A percentile compares a stretch with the other conserved stretches of the same genome.
Evolutionary conservation across 2,329 filamentous ascomycete genomes (phyloP).

Genomic region (Talaromyces sp.): DNA sequence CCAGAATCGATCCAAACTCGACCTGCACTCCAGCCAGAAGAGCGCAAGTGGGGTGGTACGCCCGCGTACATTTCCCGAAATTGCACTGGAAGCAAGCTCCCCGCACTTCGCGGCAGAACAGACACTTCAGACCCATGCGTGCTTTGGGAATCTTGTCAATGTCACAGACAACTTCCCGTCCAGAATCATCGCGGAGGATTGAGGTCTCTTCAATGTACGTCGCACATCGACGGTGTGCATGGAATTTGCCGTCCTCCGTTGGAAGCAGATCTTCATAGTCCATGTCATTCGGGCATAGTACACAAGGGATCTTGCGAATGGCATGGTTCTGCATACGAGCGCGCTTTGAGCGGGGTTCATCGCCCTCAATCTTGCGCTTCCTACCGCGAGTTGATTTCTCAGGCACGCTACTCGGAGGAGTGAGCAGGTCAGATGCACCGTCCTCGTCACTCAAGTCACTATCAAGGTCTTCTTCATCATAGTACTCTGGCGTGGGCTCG

Average conservation of each 20-base stretch:
- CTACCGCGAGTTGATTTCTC: constrained; percentile 52
- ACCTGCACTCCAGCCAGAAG: constrained; percentile 88
- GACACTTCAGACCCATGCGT: constrained; percentile 85
- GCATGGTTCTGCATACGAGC: constrained; percentile 70
- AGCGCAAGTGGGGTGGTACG: constrained; percentile 94
- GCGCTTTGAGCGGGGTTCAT: constrained; percentile 68
- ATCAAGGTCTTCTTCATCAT: constrained; percentile 49
- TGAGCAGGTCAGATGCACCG: constrained; percentile 66
- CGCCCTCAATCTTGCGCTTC: constrained; percentile 65
- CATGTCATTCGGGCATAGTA: constrained; percentile 88
- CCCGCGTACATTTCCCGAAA: constrained; percentile 85
- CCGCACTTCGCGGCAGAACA: constrained; percentile 88
- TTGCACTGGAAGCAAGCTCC: constrained; percentile 98
- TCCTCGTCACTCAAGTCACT: constrained; percentile 64
- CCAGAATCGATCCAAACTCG: constrained; percentile 78
- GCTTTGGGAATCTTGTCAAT: constrained; percentile 79
- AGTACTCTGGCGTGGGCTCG: constrained; percentile 60
- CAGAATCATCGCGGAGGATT: constrained; percentile 67
- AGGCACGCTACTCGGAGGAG: constrained; percentile 71
- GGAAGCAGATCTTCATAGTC: constrained; percentile 75
- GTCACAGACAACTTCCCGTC: constrained; percentile 71
- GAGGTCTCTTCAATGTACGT: constrained; percentile 89
- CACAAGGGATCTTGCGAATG: constrained; percentile 74
- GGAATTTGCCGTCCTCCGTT: constrained; percentile 78
- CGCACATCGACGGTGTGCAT: constrained; percentile 82